Base-by-base conservation (phyloP, 441 rosid genomes). In the Biscutella laevigata region DNA sequence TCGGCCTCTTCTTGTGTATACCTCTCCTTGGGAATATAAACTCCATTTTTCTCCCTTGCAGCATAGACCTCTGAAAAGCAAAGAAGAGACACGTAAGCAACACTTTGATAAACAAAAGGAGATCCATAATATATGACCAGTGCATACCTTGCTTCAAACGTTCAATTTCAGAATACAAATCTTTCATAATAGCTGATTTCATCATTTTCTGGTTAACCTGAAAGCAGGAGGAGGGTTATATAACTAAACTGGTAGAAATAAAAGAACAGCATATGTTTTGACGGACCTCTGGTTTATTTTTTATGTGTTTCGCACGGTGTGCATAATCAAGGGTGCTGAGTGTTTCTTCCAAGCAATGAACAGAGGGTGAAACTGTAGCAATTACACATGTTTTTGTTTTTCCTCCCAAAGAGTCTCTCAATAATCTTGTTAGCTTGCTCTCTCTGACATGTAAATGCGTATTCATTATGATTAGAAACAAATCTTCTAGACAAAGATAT, bases 121-220 rank as follows among this genome's bases (percentile, higher is more conserved):
- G 41, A 27, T 40, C 7, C 21, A 10, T 11, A 27, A 34, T 11
- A 30, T n/a, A 64, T 38, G 34, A 66, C 46, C 32, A 28, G 57
- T 61, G 44, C 16, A 33, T 53, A 86, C 97, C 97, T 83, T 88
- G 95, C 77, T 83, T 91, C 63, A 91, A 74, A 61, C 96, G 74
- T 47, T 91, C 96, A 69, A 91, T 91, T 64, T 91, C 95, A 44
- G 84, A 84, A 66, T 91, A 88, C 15, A 91, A 46, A 73, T 88
- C 96, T 71, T 88, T 91, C 72, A 88, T 88, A 75, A 88, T 60
- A 37, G 95, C 95, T 57, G 95, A 85, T 73, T 92, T 92, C 99
- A 92, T 88, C 97, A 92, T 83, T 91, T 92, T 92, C 69, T 92
- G 99, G 68, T 92, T 92, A 56, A 92, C 71, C 99, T 92, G 86